Evolutionary conservation across 2,329 filamentous ascomycete genomes (phyloP), one percentile per base, ranked within the genome.

Genomic region (Exophiala dermatitidis): DNA sequence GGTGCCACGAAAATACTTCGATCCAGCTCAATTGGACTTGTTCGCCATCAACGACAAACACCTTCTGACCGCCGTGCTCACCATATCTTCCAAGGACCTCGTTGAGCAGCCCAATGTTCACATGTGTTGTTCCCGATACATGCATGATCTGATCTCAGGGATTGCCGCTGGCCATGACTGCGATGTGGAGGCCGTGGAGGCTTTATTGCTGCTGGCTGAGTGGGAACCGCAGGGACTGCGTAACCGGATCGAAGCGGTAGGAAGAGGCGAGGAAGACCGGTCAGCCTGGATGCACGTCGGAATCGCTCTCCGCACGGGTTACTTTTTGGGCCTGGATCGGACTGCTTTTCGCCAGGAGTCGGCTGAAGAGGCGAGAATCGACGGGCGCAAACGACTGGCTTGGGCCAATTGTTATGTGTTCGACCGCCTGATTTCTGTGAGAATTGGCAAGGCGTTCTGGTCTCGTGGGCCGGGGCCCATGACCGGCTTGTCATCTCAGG

Each of bases 261-360:
- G 84, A 0, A 77, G 84, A 51, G 85, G 85, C 5, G 84, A 88
- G 65, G 85, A 88, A 64, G 84, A 88, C 61, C 78, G 85, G 42
- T 83, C 85, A 31, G 83, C 84, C 0, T 88, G 85, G 85, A 88
- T 88, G 84, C 82, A 87, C 61, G 83, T 87, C 4, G 85, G 85
- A 1, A 77, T 84, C 19, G 85, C 85, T 2, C 69, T 88, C 4
- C 77, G 85, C 4, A 78, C 86, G 2, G 84, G 80, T 0, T 88
- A 88, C 64, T 85, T 85, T 47, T 78, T 87, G 10, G 81, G 81
- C 1, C 72, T 88, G 12, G 85, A 88, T 64, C 76, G 82, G 54
- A 86, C 84, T 19, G 82, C 82, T 0, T 83, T 88, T 60, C 75
- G 80, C 41, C 77, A 80, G 32, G 78, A 82, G 36, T 74, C 77